phyloP scores from a whole-genome alignment of 257 asterid genomes.

The Euphrasia confusa region DNA sequence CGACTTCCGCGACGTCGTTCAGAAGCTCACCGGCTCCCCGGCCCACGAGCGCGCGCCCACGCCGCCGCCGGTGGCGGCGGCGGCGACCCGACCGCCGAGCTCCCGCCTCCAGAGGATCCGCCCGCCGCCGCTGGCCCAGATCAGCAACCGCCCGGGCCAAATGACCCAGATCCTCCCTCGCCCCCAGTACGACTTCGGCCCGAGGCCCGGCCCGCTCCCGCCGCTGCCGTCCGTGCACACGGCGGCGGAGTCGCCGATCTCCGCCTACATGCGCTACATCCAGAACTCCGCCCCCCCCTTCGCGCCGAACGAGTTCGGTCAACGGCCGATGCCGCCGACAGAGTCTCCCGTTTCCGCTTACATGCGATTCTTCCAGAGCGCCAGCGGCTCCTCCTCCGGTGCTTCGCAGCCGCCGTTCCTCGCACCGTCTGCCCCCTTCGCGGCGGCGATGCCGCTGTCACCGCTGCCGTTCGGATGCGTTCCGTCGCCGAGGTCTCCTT shows the following conservation, averaged over 20 bases:
- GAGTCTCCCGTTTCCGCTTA: slow-evolving; percentile 31
- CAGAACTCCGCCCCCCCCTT: slow-evolving; percentile 25
- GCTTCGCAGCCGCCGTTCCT: slow-evolving; percentile 5
- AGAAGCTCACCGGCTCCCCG: slow-evolving; percentile 75
- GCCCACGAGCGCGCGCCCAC: slow-evolving; percentile 47
- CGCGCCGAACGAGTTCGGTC: slow-evolving; percentile 23
- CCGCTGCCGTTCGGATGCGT: slow-evolving; percentile 39
- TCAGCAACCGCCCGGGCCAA: slow-evolving; percentile 44
- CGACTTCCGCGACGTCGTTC: slow-evolving; percentile 75
- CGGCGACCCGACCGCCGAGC: slow-evolving; percentile 50
- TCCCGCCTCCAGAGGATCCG: slow-evolving; percentile 75
- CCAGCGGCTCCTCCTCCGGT: slow-evolving; percentile 17
- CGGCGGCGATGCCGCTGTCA: slow-evolving; percentile 25
- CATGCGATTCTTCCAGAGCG: slow-evolving; percentile 26
- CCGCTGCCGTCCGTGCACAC: slow-evolving; percentile 30
- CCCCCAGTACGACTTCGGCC: slow-evolving; percentile 28
- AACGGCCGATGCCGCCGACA: slow-evolving; percentile 20
- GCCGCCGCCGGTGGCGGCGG: slow-evolving; percentile 42
- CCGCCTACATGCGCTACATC: slow-evolving; percentile 42
- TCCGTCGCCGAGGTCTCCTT: slow-evolving; percentile 40
- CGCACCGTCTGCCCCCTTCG: slow-evolving; percentile 6
- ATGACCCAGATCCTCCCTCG: slow-evolving; percentile 21
- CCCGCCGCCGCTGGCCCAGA: slow-evolving; percentile 68
- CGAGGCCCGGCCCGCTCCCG: slow-evolving; percentile 46
- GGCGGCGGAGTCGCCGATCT: slow-evolving; percentile 46